Evolutionary conservation across 495 filamentous ascomycete species (phyloP).

Genomic region (Penicillium goetzii): DNA sequence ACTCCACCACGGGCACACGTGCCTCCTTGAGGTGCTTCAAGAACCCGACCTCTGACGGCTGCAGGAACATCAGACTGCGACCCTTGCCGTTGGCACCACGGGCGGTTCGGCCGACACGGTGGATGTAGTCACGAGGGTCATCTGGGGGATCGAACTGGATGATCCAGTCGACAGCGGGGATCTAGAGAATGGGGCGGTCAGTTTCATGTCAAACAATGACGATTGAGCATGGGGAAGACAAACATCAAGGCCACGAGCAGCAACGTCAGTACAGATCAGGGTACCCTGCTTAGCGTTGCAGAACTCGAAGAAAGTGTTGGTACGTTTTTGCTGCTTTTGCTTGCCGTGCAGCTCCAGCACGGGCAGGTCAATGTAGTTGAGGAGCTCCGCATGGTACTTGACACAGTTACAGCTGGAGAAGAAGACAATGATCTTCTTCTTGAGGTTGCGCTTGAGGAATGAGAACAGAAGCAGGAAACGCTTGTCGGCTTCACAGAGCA

Average conservation of each 20-base stretch:
- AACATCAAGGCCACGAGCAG: conserved; percentile 88
- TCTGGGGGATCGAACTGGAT: conserved; percentile 94
- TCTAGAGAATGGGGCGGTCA: conserved; percentile 48
- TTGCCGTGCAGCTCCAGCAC: conserved; percentile 81
- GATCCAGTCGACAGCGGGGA: conserved; percentile 93
- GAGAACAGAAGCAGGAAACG: conserved; percentile 94
- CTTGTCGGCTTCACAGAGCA: conserved; percentile 89
- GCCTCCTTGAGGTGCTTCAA: conserved; percentile 89
- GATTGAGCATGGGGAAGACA: conserved; percentile 26
- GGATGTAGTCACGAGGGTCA: conserved; percentile 91
- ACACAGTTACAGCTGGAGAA: conserved; percentile 92
- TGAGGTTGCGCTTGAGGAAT: conserved; percentile 86
- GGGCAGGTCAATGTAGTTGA: conserved; percentile 95
- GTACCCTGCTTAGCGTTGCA: conserved; percentile 90
- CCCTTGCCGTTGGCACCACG: conserved; percentile 84
- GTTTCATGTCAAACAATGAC: conserved; percentile 1
- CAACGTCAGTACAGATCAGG: conserved; percentile 95
- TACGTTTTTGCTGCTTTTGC: conserved; percentile 96
- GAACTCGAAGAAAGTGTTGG: conserved; percentile 98
- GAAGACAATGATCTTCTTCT: conserved; percentile 98
- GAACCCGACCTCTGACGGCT: conserved; percentile 91
- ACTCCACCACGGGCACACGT: conserved; percentile 91
- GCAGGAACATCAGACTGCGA: conserved; percentile 83
- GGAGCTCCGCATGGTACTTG: conserved; percentile 90
- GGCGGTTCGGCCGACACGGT: conserved; percentile 94